Base-by-base conservation (phyloP, 192 early-diverging fungal species). In the Chytriomyces confervae region DNA sequence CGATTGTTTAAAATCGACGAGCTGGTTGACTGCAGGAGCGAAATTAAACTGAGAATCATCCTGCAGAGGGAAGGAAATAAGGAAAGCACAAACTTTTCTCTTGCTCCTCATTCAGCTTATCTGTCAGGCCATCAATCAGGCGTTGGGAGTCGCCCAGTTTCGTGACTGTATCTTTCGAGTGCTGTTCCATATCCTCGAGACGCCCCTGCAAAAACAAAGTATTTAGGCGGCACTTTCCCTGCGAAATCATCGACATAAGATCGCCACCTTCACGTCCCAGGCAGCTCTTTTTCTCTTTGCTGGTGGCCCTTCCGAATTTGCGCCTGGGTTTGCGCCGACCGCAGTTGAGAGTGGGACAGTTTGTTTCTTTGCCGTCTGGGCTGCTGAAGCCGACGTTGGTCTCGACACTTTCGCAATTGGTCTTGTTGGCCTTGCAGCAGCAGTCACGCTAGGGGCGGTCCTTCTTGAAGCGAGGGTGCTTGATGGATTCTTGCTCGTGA, bases 171-270 rank as follows among this genome's bases (percentile, higher is more conserved):
- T 85, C 72, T 50, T 64, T 64, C 27, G 16, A 29, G 43, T 84
- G 82, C 79, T 94, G 84, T 78, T 96, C 93, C 82, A 95, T 86
- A 83, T 96, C 95, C 69, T 91, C 84, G 7, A 96, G 81, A n/a
- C 94, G 86, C 3, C 95, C 95, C 72, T 36, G 36, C 3, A 36
- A 36, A 36, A 36, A 0, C 0, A 36, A 36, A 36, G 92, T 50
- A 27, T 11, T 8, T 13, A 53, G 23, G 48, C 76, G 57, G 47
- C 27, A 48, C n/a, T 76, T 18, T 13, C 5, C 9, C 9, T 10
- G 44, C 8, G 47, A 76, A 5, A 75, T 27, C 46, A 62, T 13
- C n/a, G 23, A 13, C n/a, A 47, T 5, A 5, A 29, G 5, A 77
- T 36, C 76, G 57, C 23, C 45, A 85, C 87, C 72, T 90, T 93